phyloP scores from a whole-genome alignment of 163 green algal species.

The Scenedesmus sp. region DNA sequence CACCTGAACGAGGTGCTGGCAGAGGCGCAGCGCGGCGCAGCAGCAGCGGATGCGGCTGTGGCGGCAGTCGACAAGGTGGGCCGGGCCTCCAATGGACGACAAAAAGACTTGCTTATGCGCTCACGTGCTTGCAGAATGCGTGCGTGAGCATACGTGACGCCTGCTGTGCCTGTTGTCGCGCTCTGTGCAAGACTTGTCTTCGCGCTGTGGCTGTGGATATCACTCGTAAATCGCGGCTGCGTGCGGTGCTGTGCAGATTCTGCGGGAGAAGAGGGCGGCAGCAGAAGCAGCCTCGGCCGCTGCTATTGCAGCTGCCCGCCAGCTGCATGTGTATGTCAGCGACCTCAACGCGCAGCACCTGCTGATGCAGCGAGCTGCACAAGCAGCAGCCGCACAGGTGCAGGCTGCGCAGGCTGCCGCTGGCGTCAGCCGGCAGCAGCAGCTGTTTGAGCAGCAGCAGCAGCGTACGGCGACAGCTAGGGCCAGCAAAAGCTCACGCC shows the following conservation, averaged over 20 bases:
- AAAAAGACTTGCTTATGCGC: no score
- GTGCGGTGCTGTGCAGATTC: slow-evolving; percentile 45
- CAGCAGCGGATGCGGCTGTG: slow-evolving; percentile 52
- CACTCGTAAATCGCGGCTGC: not conserved
- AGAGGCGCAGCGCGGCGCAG: slow-evolving; percentile 32
- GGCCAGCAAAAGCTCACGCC: not conserved
- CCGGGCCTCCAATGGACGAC: no score
- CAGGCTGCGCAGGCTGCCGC: not conserved
- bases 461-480: not conserved
- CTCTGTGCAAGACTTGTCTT: no score
- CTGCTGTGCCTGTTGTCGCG: no score
- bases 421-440: not conserved
- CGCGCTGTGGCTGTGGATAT: no score
- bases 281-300: not conserved
- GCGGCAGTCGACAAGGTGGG: slow-evolving; percentile 46
- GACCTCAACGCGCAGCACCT: slow-evolving; percentile 35
- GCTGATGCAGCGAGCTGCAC: slow-evolving; percentile 27
- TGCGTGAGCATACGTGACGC: no score
- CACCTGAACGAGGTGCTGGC: slow-evolving; percentile 38
- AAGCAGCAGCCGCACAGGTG: slow-evolving; percentile 21
- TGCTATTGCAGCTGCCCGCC: slow-evolving; percentile 17
- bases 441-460: not conserved
- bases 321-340: slow-evolving; percentile 38
- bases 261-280: slow-evolving; percentile 47
- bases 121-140: no score